Evolutionary conservation across 495 filamentous ascomycete species (phyloP), one percentile per base, ranked within the genome.

Genomic region (Lindgomyces ingoldianus): DNA sequence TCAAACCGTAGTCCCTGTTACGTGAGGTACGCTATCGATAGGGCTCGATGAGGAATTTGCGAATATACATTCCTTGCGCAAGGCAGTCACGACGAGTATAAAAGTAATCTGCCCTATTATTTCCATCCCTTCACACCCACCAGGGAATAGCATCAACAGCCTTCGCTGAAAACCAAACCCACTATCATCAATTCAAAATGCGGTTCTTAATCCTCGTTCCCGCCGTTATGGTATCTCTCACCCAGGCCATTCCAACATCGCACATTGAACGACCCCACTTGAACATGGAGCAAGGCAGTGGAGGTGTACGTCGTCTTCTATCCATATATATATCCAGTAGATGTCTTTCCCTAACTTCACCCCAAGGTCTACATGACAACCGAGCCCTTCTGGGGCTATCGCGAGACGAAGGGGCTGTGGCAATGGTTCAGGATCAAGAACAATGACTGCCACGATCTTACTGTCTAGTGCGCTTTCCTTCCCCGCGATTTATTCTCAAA

Each of bases 331-430:
- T n/a, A n/a, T n/a, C n/a, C n/a, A n/a, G 25, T 22, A 36, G 12
- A 9, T 9, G 4, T 9, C 26, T 55, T 10, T 29, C 51, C 10
- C 25, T 25, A 18, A 52, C 49, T 8, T 18, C 51, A 36, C 3
- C 25, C 16, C 25, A 16, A 57, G 54, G 54, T 57, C 25, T 57
- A 45, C 39, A 44, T 57, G 14, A 12, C 54, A 30, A 57, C 33
- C 14, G 54, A 57, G 6, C 54, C 54, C 54, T 11, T 42, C 11
- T 57, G 54, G 54, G 54, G 54, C 24, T 21, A 22, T 19, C 39
- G 39, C 39, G 39, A 57, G 22, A 45, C 9, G 18, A n/a, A n/a
- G 9, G 39, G 39, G 4, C 18, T 9, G 14, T 46, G 8, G 9
- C 9, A 27, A n/a, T 25, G 18, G 25, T 6, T 19, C 12, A 12